These are phyloP conservation scores for Hibiscus trionum DNA, from an alignment of 345 rosid species.

Conservation along the genomic window DNA sequence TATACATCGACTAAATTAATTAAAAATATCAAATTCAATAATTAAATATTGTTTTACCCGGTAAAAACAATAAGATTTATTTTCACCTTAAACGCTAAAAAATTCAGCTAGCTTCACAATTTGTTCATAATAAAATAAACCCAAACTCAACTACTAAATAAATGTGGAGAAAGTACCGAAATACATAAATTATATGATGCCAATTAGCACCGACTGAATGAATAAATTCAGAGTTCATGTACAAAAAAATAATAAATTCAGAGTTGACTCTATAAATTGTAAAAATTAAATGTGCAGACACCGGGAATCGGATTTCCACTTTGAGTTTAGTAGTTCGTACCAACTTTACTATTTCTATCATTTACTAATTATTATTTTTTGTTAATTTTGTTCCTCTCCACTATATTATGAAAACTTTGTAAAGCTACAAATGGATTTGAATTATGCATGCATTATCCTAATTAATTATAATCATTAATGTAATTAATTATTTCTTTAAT, in stretches of 20 bases:
- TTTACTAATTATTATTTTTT: not conserved
- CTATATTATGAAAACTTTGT: too few species aligned
- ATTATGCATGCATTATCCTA: not conserved
- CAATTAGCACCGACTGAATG: constrained; percentile 8
- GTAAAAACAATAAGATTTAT: too few species aligned
- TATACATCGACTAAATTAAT: too few species aligned
- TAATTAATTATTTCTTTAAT: constrained; percentile 1
- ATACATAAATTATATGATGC: not conserved
- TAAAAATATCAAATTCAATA: too few species aligned
- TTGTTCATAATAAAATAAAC: too few species aligned
- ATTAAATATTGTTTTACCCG: too few species aligned
- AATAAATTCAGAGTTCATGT: constrained; percentile 17
- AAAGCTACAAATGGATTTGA: not conserved
- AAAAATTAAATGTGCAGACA: constrained; percentile 3
- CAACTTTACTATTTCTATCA: not conserved
- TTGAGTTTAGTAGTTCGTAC: not conserved
- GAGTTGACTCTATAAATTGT: constrained; percentile 17
- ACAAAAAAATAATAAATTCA: constrained; percentile 6
- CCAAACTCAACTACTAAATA: too few species aligned
- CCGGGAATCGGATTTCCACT: constrained; percentile 12
- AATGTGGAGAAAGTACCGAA: not conserved
- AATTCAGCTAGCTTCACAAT: too few species aligned
- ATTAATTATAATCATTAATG: not conserved
- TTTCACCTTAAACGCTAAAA: too few species aligned
- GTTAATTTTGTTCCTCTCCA: not conserved